phyloP scores from a whole-genome alignment of 2,329 filamentous ascomycete species.

The Mycosphaerella sp. region DNA sequence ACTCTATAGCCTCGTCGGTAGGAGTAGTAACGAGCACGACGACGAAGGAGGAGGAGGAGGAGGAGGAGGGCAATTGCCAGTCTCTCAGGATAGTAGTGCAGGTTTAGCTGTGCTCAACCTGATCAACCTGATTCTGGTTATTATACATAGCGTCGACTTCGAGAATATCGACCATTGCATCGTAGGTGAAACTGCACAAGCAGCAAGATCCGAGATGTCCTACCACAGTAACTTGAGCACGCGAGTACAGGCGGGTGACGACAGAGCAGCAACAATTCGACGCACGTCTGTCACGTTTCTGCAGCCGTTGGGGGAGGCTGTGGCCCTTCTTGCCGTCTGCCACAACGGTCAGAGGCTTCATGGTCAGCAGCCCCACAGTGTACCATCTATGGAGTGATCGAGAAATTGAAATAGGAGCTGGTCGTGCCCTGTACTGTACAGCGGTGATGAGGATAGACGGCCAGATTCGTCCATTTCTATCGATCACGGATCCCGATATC shows the following conservation, averaged over 20 bases:
- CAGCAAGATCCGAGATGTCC: not conserved
- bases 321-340: not conserved
- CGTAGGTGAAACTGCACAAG: not conserved
- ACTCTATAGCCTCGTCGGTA: slow-evolving; percentile 3
- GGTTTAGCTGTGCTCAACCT: not conserved
- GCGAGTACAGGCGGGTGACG: not conserved
- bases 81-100: not conserved
- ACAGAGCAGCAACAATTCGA: not conserved
- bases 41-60: no score
- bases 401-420: no score
- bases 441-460: not conserved
- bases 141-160: not conserved
- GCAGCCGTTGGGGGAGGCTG: not conserved
- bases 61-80: not conserved
- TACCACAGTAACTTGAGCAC: not conserved
- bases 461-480: not conserved
- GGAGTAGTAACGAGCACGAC: not conserved
- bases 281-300: not conserved
- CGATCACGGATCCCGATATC: not conserved
- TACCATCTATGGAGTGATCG: not conserved
- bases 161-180: not conserved
- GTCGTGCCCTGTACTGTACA: no score
- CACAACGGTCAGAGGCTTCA: not conserved
- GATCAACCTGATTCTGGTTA: not conserved
- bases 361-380: not conserved